phyloP scores from a whole-genome alignment of 352 stramenopile genomes.

The Phytophthora citrophthora region DNA sequence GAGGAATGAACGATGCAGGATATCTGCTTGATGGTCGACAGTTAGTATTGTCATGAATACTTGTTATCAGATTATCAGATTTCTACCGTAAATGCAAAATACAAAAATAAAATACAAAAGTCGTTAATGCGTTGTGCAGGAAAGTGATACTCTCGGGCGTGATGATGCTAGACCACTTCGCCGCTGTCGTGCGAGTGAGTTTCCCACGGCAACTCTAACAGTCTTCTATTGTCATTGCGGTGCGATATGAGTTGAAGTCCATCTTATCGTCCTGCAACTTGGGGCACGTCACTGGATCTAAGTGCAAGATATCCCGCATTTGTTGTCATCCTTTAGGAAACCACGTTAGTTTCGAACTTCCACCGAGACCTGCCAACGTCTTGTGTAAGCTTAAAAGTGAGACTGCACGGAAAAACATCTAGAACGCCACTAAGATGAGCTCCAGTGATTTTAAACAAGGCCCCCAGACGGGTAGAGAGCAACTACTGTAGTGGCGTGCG shows the following conservation, averaged over 20 bases:
- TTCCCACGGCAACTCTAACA: neutral
- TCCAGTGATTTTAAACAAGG: neutral
- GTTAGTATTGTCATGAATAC: no score
- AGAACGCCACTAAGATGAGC: neutral
- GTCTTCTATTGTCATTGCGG: constrained; percentile 2
- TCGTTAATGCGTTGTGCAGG: no score
- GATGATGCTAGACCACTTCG: neutral
- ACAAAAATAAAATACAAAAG: no score
- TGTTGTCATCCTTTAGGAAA: no score
- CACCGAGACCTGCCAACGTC: no score
- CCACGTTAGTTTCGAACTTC: no score
- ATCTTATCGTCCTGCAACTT: neutral
- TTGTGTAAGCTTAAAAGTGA: no score
- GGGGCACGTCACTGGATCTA: neutral
- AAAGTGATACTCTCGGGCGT: neutral
- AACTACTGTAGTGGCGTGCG: constrained; percentile 3
- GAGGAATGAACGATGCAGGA: neutral
- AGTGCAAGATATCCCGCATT: no score
- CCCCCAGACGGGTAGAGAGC: constrained; percentile 9
- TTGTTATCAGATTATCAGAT: no score
- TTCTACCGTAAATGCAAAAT: no score
- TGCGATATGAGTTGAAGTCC: neutral
- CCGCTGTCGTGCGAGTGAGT: constrained; percentile 11
- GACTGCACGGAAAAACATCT: neutral
- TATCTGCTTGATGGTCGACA: neutral